Evolutionary conservation across 2,329 filamentous ascomycete genomes (phyloP), one percentile per base, ranked within the genome.

Genomic region (Botryotinia globosa): DNA sequence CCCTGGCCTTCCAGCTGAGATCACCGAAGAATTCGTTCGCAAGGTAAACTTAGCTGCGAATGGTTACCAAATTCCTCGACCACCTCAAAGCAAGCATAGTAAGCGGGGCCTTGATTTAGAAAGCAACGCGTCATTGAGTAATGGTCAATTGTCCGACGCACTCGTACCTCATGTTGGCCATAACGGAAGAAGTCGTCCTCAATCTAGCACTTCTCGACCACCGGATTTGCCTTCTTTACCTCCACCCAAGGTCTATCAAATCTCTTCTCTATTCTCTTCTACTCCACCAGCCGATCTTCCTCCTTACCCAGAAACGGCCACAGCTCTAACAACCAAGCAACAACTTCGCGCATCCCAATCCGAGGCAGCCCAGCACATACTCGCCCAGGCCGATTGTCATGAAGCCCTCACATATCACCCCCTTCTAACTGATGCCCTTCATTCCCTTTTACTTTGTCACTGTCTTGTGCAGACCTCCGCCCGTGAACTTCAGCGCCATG

Each of bases 391-490:
- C 18, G 83, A 85, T 72, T 85, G 83, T 69, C 85, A 88, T 61
- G 92, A 94, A 82, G 86, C 87, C 58, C 86, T 93, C 42, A 96
- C 92, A 1, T 96, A 93, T 80, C 93, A 97, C 78, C 94, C 93
- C 0, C 86, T 96, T 14, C 85, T 97, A 18, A 89, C 89, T 10
- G 93, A 97, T 76, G 91, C 91, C 1, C 86, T 97, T 0, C 93
- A 97, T 81, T 91, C 90, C 7, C 82, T 96, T 2, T 88, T 97
- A 14, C 87, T 97, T 58, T 92, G 90, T 76, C 93, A 97, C 81
- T 88, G 88, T n/a, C 87, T 97, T 16, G 83, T 93, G 12, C 93
- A 95, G 81, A 97, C 93, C 0, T 92, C 92, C 0, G 81, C 88
- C 18, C 93, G 92, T 77, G 93, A 96, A 80, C 87, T 94, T 48